These are phyloP conservation scores for Cyberlindnera misumaiensis DNA, from an alignment of 805 yeast species.

Conservation along the genomic window DNA sequence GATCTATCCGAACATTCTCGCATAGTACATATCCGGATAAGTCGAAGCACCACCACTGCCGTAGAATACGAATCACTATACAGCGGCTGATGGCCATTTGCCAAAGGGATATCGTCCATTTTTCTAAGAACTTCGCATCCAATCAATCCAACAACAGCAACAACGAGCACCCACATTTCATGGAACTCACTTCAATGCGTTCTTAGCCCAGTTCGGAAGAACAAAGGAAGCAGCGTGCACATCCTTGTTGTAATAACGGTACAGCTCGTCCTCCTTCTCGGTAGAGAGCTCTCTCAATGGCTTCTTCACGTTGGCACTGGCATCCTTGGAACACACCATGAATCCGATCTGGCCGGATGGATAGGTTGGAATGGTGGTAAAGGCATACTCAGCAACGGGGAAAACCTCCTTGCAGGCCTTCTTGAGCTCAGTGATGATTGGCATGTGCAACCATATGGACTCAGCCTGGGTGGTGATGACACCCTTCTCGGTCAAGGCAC, in stretches of 20 bases:
- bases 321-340: slow-evolving; percentile 87
- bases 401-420: slow-evolving; percentile 76
- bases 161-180: no score
- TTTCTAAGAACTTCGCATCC: no score
- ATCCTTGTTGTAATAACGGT: slow-evolving; percentile 75
- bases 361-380: slow-evolving; percentile 91
- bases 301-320: slow-evolving; percentile 50
- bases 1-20: no score
- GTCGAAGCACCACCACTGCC: no score
- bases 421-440: slow-evolving; percentile 75
- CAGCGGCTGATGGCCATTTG: no score
- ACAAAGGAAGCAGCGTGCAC: slow-evolving; percentile 88
- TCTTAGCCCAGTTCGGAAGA: slow-evolving; percentile 85
- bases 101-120: no score
- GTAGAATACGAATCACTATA: no score
- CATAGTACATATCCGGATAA: no score
- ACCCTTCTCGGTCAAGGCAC: slow-evolving; percentile 90
- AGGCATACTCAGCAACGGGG: slow-evolving; percentile 88
- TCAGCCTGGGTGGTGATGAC: slow-evolving; percentile 93
- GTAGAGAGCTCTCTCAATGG: slow-evolving; percentile 64
- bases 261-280: slow-evolving; percentile 55
- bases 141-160: no score
- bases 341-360: slow-evolving; percentile 98
- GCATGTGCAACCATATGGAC: slow-evolving; percentile 87
- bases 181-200: slow-evolving; percentile 9